A percentile compares a stretch with the other conserved stretches of the same genome.
Conservation (phyloP, 768 basidiomycete genomes). For the Pisolithus tinctorius region DNA sequence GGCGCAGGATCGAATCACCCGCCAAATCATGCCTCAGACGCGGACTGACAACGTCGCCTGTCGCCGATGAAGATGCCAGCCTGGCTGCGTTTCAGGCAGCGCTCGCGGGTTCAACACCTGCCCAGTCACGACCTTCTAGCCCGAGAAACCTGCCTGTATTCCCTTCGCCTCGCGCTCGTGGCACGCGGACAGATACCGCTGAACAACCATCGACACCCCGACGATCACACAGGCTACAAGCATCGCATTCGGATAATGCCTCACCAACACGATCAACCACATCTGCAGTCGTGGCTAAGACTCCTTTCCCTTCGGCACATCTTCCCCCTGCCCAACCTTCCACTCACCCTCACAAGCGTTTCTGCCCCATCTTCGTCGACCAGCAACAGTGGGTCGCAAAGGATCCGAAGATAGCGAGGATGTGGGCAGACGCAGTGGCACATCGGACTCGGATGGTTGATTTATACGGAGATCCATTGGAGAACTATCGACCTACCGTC, state of each 20-base stretch:
- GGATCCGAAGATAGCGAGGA: conserved; percentile 31
- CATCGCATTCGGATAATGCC: not conserved
- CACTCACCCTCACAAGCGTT: conserved; percentile 28
- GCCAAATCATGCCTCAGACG: conserved; percentile 3
- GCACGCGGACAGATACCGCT: not conserved
- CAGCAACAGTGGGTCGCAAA: conserved; percentile 40
- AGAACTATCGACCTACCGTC: not conserved
- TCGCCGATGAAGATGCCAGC: not conserved
- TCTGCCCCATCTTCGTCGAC: conserved; percentile 44
- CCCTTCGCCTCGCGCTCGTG: not conserved
- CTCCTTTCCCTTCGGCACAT: not conserved
- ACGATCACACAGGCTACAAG: conserved; percentile 11
- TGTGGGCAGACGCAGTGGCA: conserved; percentile 17
- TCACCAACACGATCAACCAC: not conserved
- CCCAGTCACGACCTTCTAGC: not conserved
- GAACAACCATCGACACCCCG: conserved; percentile 19
- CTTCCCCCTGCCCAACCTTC: not conserved
- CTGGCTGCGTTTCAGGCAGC: conserved; percentile 16
- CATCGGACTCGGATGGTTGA: conserved; percentile 11
- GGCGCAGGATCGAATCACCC: conserved; percentile 25
- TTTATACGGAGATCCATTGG: conserved; percentile 10
- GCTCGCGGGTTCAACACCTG: conserved; percentile 1
- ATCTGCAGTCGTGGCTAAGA: not conserved
- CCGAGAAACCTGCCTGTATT: not conserved
- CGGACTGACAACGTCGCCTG: not conserved